A percentile compares a stretch with the other conserved stretches of the same genome.
Evolutionary conservation across 768 basidiomycete species (phyloP).

Genomic region (Boletus rubropictus): DNA sequence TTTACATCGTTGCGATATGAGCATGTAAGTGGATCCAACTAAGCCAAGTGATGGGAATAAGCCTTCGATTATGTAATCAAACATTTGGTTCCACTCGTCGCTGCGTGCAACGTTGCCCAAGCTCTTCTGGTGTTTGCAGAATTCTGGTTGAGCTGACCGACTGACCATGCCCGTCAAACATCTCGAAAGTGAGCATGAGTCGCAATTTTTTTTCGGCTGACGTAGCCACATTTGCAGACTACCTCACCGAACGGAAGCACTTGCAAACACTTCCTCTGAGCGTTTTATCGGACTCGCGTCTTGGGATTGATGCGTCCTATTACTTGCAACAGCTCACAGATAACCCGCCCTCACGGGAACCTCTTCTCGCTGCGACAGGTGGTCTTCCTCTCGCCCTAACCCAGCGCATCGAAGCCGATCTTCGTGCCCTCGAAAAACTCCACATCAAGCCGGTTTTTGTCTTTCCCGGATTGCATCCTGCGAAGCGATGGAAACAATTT

Average conservation of each 20-base stretch:
- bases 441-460: slow-evolving; percentile 99
- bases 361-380: slow-evolving; percentile 90
- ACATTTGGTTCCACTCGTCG: slow-evolving; percentile 13
- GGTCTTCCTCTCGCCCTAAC: slow-evolving; percentile 88
- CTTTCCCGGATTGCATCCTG: slow-evolving; percentile 82
- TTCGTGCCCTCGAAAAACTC: slow-evolving; percentile 83
- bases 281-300: slow-evolving; percentile 81
- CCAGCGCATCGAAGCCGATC: slow-evolving; percentile 83
- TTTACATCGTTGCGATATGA: background rate
- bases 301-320: slow-evolving; percentile 93
- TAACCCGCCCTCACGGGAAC: slow-evolving; percentile 73
- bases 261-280: slow-evolving; percentile 75
- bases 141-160: slow-evolving; percentile 8
- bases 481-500: slow-evolving; percentile 57
- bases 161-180: slow-evolving; percentile 73
- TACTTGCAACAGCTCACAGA: slow-evolving; percentile 81
- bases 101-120: slow-evolving; percentile 22
- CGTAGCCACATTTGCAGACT: slow-evolving; percentile 46
- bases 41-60: slow-evolving; percentile 4
- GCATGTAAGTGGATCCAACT: no score
- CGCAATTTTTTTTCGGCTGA: background rate
- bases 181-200: slow-evolving; percentile 58
- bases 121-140: background rate
- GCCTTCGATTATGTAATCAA: slow-evolving; percentile 26
- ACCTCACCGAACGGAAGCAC: slow-evolving; percentile 84